phyloP scores from a whole-genome alignment of 2,329 filamentous ascomycete species.

The Talaromyces atroroseus region DNA sequence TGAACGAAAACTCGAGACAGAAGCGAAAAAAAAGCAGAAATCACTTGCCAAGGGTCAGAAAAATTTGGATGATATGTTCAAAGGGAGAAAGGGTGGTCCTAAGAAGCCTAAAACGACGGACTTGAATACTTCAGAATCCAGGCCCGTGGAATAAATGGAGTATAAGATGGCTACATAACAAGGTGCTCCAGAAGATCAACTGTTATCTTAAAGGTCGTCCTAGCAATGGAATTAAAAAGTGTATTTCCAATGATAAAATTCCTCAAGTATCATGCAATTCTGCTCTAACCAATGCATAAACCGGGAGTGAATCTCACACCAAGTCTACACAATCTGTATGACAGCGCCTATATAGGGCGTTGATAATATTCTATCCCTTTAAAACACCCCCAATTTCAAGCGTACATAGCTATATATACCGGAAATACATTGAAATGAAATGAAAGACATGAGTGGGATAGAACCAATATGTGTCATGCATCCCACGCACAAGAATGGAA shows the following conservation, averaged over 20 bases:
- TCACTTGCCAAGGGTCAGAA: constrained; percentile 41
- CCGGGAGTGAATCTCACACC: not conserved
- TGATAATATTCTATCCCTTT: not conserved
- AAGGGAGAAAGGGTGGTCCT: constrained; percentile 15
- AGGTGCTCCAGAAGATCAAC: not conserved
- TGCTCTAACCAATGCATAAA: not conserved
- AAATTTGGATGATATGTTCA: constrained; percentile 31
- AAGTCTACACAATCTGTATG: not conserved
- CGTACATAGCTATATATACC: not conserved
- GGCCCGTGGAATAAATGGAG: not conserved
- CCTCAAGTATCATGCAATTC: not conserved
- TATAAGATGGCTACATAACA: not conserved
- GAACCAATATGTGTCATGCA: not conserved
- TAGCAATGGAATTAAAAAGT: not conserved
- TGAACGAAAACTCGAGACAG: constrained; percentile 64
- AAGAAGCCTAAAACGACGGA: constrained; percentile 12
- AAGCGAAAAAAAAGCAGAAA: constrained; percentile 43
- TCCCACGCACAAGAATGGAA: not conserved
- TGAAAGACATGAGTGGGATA: not conserved
- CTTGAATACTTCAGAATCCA: not conserved
- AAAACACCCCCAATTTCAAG: not conserved
- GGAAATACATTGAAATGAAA: not conserved
- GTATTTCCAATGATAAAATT: not conserved
- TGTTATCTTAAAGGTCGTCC: not conserved
- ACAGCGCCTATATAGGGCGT: not conserved